These are phyloP conservation scores for Leccinum cinnamomeum DNA, from an alignment of 1,284 basidiomycete species.

Conservation along the genomic window DNA sequence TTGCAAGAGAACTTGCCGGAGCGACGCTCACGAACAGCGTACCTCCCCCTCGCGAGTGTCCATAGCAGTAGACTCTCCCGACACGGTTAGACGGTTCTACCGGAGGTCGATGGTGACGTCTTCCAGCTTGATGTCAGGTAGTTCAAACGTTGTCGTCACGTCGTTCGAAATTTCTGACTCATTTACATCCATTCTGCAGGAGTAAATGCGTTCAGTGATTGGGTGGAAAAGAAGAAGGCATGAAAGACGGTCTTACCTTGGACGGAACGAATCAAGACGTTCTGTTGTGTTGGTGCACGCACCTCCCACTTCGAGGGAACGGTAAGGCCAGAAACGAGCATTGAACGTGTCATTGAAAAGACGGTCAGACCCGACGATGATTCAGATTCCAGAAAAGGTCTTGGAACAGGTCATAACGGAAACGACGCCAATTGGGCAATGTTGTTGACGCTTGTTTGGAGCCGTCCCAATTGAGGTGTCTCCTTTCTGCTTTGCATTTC, in stretches of 20 bases:
- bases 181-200: slow-evolving; percentile 33
- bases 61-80: neutral
- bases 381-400: neutral
- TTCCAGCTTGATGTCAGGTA: slow-evolving; percentile 43
- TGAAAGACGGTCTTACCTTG: neutral
- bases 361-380: slow-evolving; percentile 41
- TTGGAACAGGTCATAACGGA: slow-evolving; percentile 32
- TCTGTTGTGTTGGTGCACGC: neutral
- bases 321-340: slow-evolving; percentile 16
- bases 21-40: slow-evolving; percentile 38
- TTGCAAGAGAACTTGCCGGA: slow-evolving; percentile 1
- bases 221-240: neutral
- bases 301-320: neutral
- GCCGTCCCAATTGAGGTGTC: no score
- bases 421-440: no score
- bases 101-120: slow-evolving; percentile 42
- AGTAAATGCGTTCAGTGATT: neutral
- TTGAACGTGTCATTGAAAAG: slow-evolving; percentile 45
- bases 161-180: slow-evolving; percentile 30
- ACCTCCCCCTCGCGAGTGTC: slow-evolving; percentile 33
- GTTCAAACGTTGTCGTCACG: slow-evolving; percentile 41
- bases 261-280: slow-evolving; percentile 12
- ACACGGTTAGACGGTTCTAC: slow-evolving; percentile 31
- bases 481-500: no score
- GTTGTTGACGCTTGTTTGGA: no score